Percentiles rank a stretch among this genome's conserved stretches.
phyloP scores from a whole-genome alignment of 129 eudicot genomes.

The Ambrosia trifida region DNA sequence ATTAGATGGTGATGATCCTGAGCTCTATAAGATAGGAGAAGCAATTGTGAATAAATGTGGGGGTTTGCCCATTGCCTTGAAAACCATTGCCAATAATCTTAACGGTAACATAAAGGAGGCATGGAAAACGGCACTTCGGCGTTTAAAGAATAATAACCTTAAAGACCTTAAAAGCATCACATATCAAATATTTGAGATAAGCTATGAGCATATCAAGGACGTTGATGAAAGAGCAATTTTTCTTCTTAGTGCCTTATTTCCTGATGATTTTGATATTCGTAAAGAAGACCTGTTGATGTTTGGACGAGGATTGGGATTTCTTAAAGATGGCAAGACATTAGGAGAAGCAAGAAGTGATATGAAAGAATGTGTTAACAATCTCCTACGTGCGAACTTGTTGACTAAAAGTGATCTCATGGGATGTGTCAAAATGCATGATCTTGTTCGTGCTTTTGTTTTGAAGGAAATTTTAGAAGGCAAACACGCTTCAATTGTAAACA shows the following conservation, averaged over 20 bases:
- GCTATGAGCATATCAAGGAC: no score
- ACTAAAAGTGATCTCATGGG: neutral
- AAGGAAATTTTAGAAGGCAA: neutral
- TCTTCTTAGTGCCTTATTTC: constrained; percentile 3
- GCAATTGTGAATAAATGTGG: neutral
- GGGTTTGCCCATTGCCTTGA: constrained; percentile 8
- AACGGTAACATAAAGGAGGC: neutral
- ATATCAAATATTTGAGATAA: no score
- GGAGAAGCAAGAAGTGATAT: neutral
- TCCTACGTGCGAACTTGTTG: neutral
- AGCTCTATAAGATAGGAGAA: constrained; percentile 3
- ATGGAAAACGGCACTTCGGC: neutral
- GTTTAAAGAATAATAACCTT: neutral
- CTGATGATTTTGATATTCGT: neutral
- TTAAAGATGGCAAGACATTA: neutral
- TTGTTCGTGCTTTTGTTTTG: neutral
- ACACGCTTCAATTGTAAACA: neutral
- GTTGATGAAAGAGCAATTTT: neutral
- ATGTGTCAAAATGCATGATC: constrained; percentile 5
- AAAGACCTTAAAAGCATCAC: neutral
- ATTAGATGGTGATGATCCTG: neutral
- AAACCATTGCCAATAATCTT: neutral
- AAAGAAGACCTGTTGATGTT: constrained; percentile 3
- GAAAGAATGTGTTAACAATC: neutral
- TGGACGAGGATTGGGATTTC: constrained; percentile 6